These are phyloP conservation scores for Heliamphora exappendiculata DNA, from an alignment of 148 eudicot species.

Conservation along the genomic window DNA sequence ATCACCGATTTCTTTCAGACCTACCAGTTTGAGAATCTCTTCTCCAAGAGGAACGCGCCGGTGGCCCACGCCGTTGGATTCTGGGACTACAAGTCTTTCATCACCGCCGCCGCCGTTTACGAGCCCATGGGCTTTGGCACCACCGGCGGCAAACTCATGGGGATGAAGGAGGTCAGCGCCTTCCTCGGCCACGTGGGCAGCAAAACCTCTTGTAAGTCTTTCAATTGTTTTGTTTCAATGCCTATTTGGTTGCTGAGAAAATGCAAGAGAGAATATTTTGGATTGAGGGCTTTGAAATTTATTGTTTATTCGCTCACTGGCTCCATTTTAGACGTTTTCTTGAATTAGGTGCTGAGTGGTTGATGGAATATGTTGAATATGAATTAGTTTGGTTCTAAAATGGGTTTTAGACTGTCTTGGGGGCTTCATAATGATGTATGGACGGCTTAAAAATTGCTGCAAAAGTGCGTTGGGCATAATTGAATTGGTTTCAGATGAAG, in stretches of 20 bases:
- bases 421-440: too few relatives aligned
- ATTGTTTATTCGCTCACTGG: background rate
- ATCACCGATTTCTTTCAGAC: conserved; percentile 65
- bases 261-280: background rate
- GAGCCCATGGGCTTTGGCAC: conserved; percentile 84
- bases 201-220: conserved; percentile 69
- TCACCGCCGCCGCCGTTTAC: conserved; percentile 43
- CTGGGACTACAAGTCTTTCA: conserved; percentile 78
- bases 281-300: background rate
- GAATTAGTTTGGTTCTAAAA: background rate
- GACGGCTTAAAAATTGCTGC: background rate
- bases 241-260: background rate
- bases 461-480: too few relatives aligned
- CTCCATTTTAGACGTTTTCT: background rate
- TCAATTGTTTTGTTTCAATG: background rate
- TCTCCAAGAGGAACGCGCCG: conserved; percentile 69
- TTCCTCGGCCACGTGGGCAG: conserved; percentile 86
- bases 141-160: conserved; percentile 54
- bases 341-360: background rate
- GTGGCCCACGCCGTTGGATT: conserved; percentile 82
- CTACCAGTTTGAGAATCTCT: conserved; percentile 83
- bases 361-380: background rate
- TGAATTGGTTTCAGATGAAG: background rate
- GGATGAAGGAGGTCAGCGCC: conserved; percentile 68
- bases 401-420: background rate